Evolutionary conservation across 1,284 basidiomycete species (phyloP).

Genomic region (Rhizoctonia solani): DNA sequence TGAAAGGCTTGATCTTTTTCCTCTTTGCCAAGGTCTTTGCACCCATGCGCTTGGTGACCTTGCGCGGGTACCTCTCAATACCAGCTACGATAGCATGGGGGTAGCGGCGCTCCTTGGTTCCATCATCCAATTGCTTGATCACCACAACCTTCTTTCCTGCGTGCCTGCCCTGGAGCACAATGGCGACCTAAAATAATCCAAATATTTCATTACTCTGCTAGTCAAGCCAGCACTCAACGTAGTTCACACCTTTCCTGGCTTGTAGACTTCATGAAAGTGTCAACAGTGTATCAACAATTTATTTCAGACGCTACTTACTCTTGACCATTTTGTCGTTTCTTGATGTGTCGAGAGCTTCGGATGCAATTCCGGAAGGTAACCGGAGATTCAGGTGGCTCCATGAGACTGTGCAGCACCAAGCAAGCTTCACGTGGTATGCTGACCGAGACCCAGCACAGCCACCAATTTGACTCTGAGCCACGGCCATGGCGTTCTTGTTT

Average conservation of each 20-base stretch:
- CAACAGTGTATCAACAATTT: not conserved
- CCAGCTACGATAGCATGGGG: conserved; percentile 96
- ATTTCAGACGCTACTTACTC: conserved; percentile 34
- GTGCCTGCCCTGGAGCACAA: conserved; percentile 95
- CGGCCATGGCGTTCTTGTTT: conserved; percentile 86
- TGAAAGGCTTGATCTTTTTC: conserved; percentile 97
- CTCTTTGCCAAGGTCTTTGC: conserved; percentile 88
- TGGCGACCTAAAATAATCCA: conserved; percentile 67
- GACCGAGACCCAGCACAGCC: conserved; percentile 11
- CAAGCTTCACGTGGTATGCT: not conserved
- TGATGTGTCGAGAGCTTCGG: conserved; percentile 22
- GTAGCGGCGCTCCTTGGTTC: conserved; percentile 87
- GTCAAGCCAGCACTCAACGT: conserved; percentile 32
- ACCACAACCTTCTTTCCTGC: conserved; percentile 93
- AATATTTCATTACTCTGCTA: not conserved
- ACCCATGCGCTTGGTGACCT: conserved; percentile 96
- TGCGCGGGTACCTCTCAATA: conserved; percentile 93
- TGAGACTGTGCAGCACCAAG: not conserved
- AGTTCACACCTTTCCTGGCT: conserved; percentile 88
- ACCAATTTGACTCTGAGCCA: conserved; percentile 8
- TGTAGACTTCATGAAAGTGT: conserved; percentile 70
- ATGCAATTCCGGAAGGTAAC: conserved; percentile 1
- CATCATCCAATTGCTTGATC: conserved; percentile 86
- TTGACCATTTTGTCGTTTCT: conserved; percentile 40
- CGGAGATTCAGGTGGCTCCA: conserved; percentile 5